phyloP scores from a whole-genome alignment of 371 early-diverging fungal species.

The Mortierella polycephala region DNA sequence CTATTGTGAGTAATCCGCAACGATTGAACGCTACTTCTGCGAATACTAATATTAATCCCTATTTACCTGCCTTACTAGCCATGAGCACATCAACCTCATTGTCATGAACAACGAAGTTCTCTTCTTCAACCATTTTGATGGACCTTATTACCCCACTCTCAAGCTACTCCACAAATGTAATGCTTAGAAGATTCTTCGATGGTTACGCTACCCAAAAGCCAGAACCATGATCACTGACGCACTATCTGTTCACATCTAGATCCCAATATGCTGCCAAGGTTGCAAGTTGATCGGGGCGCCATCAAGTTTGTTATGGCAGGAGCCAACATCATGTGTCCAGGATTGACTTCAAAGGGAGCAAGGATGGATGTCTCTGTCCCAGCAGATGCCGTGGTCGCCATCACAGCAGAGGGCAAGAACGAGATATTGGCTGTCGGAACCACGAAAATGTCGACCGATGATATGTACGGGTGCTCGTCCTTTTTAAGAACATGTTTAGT shows the following conservation, averaged over 20 bases:
- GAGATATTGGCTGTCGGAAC: slow-evolving; percentile 92
- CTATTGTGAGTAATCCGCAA: too few relatives aligned
- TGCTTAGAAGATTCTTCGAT: too few relatives aligned
- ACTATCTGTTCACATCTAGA: slow-evolving; percentile 57
- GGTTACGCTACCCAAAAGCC: too few relatives aligned
- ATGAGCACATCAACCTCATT: slow-evolving; percentile 87
- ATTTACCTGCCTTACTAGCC: slow-evolving; percentile 59
- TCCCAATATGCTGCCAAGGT: slow-evolving; percentile 90
- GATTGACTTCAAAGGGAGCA: slow-evolving; percentile 94
- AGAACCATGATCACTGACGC: not conserved
- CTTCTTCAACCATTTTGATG: slow-evolving; percentile 96
- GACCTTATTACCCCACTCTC: slow-evolving; percentile 89
- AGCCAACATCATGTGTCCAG: slow-evolving; percentile 99
- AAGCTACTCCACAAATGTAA: slow-evolving; percentile 92
- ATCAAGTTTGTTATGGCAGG: slow-evolving; percentile 97
- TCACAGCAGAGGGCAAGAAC: slow-evolving; percentile 97
- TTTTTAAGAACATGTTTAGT: slow-evolving; percentile 3
- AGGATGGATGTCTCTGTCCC: slow-evolving; percentile 82
- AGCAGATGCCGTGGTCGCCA: slow-evolving; percentile 84
- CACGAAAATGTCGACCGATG: slow-evolving; percentile 89
- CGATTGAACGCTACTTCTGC: not conserved
- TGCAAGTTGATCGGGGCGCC: slow-evolving; percentile 97
- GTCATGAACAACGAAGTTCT: slow-evolving; percentile 84
- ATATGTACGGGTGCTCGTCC: slow-evolving; percentile 78
- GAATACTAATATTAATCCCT: not conserved